Percentiles rank a stretch among this genome's conserved stretches.
phyloP scores from a whole-genome alignment of 1,139 yeast species.

The Scheffersomyces quercinus region DNA sequence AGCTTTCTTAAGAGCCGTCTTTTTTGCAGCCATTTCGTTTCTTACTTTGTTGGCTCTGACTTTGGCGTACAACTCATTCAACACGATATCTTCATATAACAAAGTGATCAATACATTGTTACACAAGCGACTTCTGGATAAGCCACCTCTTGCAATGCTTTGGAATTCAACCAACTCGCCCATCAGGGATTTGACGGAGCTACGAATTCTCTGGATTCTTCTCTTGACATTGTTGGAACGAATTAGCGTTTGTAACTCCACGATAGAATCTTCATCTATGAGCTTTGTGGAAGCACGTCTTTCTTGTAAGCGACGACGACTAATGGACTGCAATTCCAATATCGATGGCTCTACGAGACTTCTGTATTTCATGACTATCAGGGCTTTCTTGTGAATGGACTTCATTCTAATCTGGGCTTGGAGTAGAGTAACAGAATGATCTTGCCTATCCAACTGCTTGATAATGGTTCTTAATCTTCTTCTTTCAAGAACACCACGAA shows the following conservation, averaged over 20 bases:
- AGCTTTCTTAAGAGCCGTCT: conserved; percentile 20
- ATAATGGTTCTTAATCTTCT: conserved; percentile 5
- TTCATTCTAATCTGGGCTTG: conserved; percentile 35
- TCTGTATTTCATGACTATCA: conserved; percentile 24
- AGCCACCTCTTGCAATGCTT: conserved; percentile 54
- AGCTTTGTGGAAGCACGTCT: conserved; percentile 13
- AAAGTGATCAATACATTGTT: conserved; percentile 45
- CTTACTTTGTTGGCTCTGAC: conserved; percentile 48
- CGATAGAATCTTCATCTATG: conserved; percentile 15
- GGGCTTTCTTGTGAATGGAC: conserved; percentile 20
- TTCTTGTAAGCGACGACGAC: conserved; percentile 28
- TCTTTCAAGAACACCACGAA: conserved; percentile 29
- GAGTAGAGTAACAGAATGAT: conserved; percentile 16
- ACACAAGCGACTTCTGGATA: conserved; percentile 46
- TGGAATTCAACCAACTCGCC: conserved; percentile 40
- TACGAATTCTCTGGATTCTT: conserved; percentile 17
- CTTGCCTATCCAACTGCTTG: conserved; percentile 9
- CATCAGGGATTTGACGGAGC: conserved; percentile 14
- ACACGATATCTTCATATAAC: conserved; percentile 36
- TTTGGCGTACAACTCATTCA: conserved; percentile 43
- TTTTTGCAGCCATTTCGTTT: conserved; percentile 20
- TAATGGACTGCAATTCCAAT: conserved; percentile 34
- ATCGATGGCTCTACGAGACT: conserved; percentile 24
- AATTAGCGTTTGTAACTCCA: conserved; percentile 35
- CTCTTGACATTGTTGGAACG: conserved; percentile 30